phyloP scores from a whole-genome alignment of 2,329 filamentous ascomycete species.

The Ceratocystis eucalypticola region DNA sequence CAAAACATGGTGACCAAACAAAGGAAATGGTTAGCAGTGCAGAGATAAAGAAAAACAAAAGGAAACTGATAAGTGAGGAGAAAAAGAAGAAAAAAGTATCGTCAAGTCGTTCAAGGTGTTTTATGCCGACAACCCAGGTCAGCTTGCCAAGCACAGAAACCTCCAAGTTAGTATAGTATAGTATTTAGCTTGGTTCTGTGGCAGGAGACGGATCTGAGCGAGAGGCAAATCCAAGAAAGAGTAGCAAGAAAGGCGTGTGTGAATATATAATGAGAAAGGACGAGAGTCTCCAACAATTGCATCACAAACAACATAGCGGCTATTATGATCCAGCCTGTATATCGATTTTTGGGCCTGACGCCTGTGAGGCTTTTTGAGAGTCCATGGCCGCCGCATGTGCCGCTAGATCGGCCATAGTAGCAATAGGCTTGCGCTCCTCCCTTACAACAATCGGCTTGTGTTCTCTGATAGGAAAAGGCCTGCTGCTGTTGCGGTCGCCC shows the following conservation, averaged over 20 bases:
- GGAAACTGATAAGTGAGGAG: constrained; percentile 3
- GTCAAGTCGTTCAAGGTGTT: constrained; percentile 17
- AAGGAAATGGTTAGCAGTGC: background rate
- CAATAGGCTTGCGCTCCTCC: background rate
- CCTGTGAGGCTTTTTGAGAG: constrained; percentile 2
- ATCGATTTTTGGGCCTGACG: background rate
- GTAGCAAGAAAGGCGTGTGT: background rate
- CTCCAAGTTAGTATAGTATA: background rate
- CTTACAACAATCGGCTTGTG: background rate
- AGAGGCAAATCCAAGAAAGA: constrained; percentile 12
- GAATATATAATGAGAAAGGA: background rate
- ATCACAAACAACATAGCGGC: background rate
- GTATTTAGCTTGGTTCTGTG: background rate
- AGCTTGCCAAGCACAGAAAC: constrained; percentile 5
- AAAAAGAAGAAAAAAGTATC: constrained; percentile 12
- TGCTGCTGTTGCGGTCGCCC: background rate
- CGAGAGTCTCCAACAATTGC: background rate
- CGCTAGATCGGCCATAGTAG: constrained; percentile 6
- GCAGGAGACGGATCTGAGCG: background rate
- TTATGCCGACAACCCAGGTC: constrained; percentile 10
- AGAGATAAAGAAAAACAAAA: background rate
- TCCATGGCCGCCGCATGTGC: background rate
- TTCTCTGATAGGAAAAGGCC: background rate
- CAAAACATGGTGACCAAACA: constrained; percentile 8
- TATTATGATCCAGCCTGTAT: background rate